phyloP scores from a whole-genome alignment of 2,329 filamentous ascomycete species.

The Rhynchosporium secalis region DNA sequence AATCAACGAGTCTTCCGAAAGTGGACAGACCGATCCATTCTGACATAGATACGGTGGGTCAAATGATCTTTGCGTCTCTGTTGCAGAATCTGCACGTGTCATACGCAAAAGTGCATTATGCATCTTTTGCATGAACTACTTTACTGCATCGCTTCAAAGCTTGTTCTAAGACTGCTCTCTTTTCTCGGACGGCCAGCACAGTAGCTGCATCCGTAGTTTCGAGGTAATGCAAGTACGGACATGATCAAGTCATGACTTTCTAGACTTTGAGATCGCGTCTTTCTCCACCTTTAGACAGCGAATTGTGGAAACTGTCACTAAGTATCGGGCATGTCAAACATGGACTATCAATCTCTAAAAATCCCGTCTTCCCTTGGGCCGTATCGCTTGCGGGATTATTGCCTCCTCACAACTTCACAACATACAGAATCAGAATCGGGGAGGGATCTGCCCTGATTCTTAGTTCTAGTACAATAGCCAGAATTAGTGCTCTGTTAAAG shows the following conservation, averaged over 20 bases:
- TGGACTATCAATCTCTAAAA: not conserved
- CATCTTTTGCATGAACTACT: constrained; percentile 9
- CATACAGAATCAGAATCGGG: too few species aligned
- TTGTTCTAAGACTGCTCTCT: constrained; percentile 6
- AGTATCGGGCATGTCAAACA: constrained; percentile 1
- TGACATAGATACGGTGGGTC: not conserved
- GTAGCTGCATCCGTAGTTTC: not conserved
- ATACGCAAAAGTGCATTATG: constrained; percentile 1
- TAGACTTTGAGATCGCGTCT: not conserved
- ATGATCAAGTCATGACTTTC: constrained; percentile 1
- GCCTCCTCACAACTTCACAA: too few species aligned
- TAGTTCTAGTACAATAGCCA: too few species aligned
- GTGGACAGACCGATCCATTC: not conserved
- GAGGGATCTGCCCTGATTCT: too few species aligned
- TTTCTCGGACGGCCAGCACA: not conserved
- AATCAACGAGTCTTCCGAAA: not conserved
- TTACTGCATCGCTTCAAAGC: constrained; percentile 4
- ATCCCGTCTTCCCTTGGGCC: not conserved
- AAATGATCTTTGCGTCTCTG: not conserved
- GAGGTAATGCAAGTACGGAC: not conserved
- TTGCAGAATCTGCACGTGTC: constrained; percentile 7
- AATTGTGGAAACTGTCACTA: not conserved
- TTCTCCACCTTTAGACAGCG: not conserved
- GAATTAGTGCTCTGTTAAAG: too few species aligned
- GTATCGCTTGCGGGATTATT: too few species aligned